A percentile compares a stretch with the other conserved stretches of the same genome.
phyloP scores from a whole-genome alignment of 495 filamentous ascomycete genomes.

The Podospora sp. region DNA sequence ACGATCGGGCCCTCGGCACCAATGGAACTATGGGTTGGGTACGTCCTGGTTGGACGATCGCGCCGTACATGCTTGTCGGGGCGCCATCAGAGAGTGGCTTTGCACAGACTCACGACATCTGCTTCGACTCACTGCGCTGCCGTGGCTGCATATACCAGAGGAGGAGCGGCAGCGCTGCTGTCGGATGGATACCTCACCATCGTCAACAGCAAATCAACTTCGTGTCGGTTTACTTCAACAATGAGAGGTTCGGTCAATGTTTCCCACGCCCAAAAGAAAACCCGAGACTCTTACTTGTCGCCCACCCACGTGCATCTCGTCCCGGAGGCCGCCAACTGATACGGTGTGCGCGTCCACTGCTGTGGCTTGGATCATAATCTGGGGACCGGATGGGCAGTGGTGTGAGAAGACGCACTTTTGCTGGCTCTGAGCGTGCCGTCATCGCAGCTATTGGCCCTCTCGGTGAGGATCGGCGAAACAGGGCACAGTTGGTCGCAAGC shows the following conservation, averaged over 20 bases:
- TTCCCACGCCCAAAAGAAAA: too few relatives aligned
- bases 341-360: neutral
- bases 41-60: too few relatives aligned
- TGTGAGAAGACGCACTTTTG: neutral
- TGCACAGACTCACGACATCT: too few relatives aligned
- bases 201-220: neutral
- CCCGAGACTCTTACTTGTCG: too few relatives aligned
- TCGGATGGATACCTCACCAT: too few relatives aligned
- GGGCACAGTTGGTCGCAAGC: conserved; percentile 12
- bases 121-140: too few relatives aligned
- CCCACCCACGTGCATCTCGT: conserved; percentile 2
- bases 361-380: neutral
- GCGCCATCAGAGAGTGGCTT: too few relatives aligned
- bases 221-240: neutral
- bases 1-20: too few relatives aligned
- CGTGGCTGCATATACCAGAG: too few relatives aligned
- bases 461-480: conserved; percentile 18
- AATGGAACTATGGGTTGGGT: too few relatives aligned
- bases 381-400: neutral
- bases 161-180: too few relatives aligned
- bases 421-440: conserved; percentile 9
- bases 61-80: too few relatives aligned
- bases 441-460: neutral
- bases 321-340: conserved; percentile 7
- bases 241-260: neutral